These are phyloP conservation scores for Bipolaris gigantea DNA, from an alignment of 2,329 filamentous ascomycete species.

Conservation along the genomic window DNA sequence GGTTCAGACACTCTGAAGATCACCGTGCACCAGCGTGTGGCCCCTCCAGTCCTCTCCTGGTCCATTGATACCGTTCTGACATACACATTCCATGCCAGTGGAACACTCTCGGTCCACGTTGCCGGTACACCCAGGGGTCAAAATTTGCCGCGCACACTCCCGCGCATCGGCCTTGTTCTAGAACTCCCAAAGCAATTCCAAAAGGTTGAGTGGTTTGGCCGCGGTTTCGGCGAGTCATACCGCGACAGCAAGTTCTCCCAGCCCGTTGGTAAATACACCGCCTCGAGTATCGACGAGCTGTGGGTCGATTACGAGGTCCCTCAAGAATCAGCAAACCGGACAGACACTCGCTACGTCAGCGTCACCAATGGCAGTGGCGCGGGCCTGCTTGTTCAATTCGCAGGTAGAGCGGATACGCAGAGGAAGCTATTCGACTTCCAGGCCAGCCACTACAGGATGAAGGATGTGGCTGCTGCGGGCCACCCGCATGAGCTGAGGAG, in stretches of 20 bases:
- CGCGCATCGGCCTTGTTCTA: conserved; percentile 64
- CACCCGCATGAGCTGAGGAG: conserved; percentile 66
- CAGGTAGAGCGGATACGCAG: conserved; percentile 18
- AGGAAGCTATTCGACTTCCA: conserved; percentile 52
- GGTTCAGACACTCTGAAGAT: conserved; percentile 37
- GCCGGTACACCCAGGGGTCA: conserved; percentile 52
- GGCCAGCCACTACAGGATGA: conserved; percentile 57
- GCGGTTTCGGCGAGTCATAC: conserved; percentile 68
- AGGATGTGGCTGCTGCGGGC: conserved; percentile 59
- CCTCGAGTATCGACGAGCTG: conserved; percentile 51
- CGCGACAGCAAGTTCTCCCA: conserved; percentile 66
- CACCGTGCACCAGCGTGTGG: conserved; percentile 54
- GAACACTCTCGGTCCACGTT: conserved; percentile 53
- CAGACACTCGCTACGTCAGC: conserved; percentile 61
- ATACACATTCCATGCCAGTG: conserved; percentile 56
- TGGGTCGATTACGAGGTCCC: conserved; percentile 66
- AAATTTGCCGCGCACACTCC: conserved; percentile 58
- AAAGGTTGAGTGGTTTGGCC: conserved; percentile 62
- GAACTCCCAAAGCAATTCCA: conserved; percentile 53
- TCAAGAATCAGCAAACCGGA: conserved; percentile 68
- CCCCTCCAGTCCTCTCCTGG: conserved; percentile 64
- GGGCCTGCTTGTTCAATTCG: conserved; percentile 34
- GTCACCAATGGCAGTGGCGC: conserved; percentile 17
- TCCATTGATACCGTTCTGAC: conserved; percentile 46
- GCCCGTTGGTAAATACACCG: conserved; percentile 54